phyloP scores from a whole-genome alignment of 768 basidiomycete genomes.

The Podaxis sp. region DNA sequence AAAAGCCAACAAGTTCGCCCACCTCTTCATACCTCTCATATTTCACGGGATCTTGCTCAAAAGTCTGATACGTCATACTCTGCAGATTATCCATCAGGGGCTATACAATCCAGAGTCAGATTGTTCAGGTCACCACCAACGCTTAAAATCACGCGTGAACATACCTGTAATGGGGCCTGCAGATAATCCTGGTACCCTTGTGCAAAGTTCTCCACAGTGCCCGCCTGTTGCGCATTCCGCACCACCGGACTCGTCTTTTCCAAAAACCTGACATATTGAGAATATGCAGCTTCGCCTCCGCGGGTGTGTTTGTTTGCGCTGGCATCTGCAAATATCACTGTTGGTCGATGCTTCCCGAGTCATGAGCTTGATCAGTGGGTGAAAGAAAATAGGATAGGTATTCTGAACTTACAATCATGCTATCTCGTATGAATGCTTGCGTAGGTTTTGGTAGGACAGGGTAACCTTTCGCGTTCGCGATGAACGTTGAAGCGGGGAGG shows the following conservation, averaged over 20 bases:
- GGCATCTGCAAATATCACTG: conserved; percentile 76
- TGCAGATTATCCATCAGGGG: conserved; percentile 97
- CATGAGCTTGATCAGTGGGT: conserved; percentile 9
- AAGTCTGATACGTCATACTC: conserved; percentile 94
- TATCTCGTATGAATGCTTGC: conserved; percentile 86
- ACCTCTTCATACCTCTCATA: conserved; percentile 95
- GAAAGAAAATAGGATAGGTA: neutral
- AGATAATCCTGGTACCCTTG: conserved; percentile 94
- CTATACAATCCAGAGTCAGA: conserved; percentile 33
- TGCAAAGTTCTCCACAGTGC: conserved; percentile 87
- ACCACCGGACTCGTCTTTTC: conserved; percentile 74
- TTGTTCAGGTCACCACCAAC: neutral
- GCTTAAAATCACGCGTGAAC: conserved; percentile 15
- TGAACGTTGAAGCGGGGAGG: conserved; percentile 87
- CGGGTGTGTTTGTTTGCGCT: conserved; percentile 60
- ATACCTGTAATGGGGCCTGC: conserved; percentile 89
- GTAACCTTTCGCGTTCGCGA: conserved; percentile 94
- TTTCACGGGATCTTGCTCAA: conserved; percentile 97
- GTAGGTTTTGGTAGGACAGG: conserved; percentile 94
- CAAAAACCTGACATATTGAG: conserved; percentile 83
- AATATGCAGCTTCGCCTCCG: conserved; percentile 86
- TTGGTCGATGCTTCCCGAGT: conserved; percentile 71
- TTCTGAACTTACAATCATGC: conserved; percentile 68
- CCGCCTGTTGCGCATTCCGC: conserved; percentile 59
- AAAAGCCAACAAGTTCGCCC: conserved; percentile 13